These are phyloP conservation scores for Diaporthe sp. DNA, from an alignment of 2,329 filamentous ascomycete genomes.

Conservation along the genomic window DNA sequence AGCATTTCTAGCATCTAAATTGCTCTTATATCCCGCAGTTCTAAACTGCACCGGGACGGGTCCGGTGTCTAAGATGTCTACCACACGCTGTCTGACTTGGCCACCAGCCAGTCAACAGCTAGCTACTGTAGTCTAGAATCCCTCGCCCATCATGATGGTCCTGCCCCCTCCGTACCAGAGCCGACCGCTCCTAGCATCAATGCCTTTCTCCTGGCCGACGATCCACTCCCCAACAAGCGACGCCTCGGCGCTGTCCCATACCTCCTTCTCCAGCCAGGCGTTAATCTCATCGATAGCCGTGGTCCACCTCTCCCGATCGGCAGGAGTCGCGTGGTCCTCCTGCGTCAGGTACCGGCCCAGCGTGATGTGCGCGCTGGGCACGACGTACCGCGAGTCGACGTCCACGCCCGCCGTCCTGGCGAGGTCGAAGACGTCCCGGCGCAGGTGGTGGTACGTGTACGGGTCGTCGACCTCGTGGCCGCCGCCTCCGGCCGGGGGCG, in stretches of 20 bases:
- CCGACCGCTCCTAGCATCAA: conserved; percentile 81
- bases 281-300: conserved; percentile 83
- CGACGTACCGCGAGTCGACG: conserved; percentile 85
- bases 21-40: background rate
- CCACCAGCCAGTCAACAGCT: background rate
- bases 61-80: conserved; percentile 7
- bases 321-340: conserved; percentile 71
- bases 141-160: conserved; percentile 74
- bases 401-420: conserved; percentile 74
- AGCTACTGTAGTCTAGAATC: conserved; percentile 59
- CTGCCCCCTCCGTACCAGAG: conserved; percentile 92
- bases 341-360: conserved; percentile 83
- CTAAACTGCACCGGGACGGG: background rate
- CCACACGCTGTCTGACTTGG: too few species aligned
- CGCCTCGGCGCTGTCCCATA: conserved; percentile 72
- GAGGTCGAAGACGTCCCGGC: conserved; percentile 80
- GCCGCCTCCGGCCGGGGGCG: conserved; percentile 52
- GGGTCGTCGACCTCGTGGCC: conserved; percentile 62
- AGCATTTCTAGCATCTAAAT: background rate
- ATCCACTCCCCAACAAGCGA: conserved; percentile 79
- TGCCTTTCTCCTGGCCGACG: conserved; percentile 86
- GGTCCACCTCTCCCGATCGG: conserved; percentile 76
- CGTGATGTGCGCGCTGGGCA: conserved; percentile 91
- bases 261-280: conserved; percentile 76
- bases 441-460: conserved; percentile 93